Evolutionary conservation across 768 basidiomycete species (phyloP).

Genomic region (Termitomyces sp.): DNA sequence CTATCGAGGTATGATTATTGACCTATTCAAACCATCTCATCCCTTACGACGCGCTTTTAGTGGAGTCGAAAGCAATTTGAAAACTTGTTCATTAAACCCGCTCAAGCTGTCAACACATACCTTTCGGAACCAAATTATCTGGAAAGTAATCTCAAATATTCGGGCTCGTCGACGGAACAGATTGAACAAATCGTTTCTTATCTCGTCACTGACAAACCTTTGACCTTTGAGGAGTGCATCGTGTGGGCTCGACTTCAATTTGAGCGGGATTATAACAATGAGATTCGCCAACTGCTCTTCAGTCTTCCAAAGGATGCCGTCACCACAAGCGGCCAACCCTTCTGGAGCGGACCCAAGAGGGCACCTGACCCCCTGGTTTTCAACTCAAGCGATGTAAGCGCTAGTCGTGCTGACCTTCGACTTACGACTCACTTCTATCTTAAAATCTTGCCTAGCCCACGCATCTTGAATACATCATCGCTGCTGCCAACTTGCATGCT

Average conservation of each 20-base stretch:
- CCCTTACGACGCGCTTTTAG: conserved; percentile 32
- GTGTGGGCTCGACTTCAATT: conserved; percentile 95
- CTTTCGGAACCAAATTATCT: conserved; percentile 95
- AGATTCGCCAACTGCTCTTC: conserved; percentile 88
- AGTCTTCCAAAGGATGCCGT: conserved; percentile 93
- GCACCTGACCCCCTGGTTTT: conserved; percentile 91
- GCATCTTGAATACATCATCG: conserved; percentile 85
- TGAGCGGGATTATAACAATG: conserved; percentile 89
- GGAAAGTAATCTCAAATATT: conserved; percentile 86
- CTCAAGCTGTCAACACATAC: conserved; percentile 92
- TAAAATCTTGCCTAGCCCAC: conserved; percentile 48
- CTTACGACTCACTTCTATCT: not conserved
- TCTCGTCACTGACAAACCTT: conserved; percentile 87
- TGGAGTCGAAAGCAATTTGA: conserved; percentile 96
- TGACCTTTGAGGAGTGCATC: conserved; percentile 97
- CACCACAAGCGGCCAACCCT: conserved; percentile 90
- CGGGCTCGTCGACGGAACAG: conserved; percentile 88
- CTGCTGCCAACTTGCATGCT: conserved; percentile 94
- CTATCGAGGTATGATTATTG: conserved; percentile 71
- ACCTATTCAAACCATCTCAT: not conserved
- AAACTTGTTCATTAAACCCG: conserved; percentile 88
- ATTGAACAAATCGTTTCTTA: conserved; percentile 84
- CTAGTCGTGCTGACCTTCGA: not conserved
- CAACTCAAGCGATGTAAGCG: conserved; percentile 77
- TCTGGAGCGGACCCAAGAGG: conserved; percentile 99